A percentile compares a stretch with the other conserved stretches of the same genome.
Evolutionary conservation across 345 rosid genomes (phyloP).

Genomic region (Eucalyptus erythrocorys): DNA sequence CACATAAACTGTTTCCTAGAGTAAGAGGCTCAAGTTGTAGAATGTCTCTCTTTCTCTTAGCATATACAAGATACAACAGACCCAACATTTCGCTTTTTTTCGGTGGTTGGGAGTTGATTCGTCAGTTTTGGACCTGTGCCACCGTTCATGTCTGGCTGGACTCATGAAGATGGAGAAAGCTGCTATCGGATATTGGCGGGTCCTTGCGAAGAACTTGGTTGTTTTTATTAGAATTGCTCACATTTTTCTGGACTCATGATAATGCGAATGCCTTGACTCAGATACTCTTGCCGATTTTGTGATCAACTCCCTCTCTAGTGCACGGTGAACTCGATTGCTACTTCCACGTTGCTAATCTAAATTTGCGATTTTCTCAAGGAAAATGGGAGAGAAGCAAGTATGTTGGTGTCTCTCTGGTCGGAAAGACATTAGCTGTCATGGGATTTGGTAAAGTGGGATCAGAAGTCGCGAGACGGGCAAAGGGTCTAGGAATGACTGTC

Average conservation of each 20-base stretch:
- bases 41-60: not conserved
- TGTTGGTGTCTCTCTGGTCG: slow-evolving; percentile 72
- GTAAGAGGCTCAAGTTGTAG: not conserved
- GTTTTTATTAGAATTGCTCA: not conserved
- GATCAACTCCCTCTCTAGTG: not conserved
- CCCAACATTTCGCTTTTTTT: not conserved
- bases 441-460: slow-evolving; percentile 91
- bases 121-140: not conserved
- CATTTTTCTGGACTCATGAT: not conserved
- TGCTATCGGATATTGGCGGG: not conserved
- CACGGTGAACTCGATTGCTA: not conserved
- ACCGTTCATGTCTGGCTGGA: not conserved
- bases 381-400: slow-evolving; percentile 79
- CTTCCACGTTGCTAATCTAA: not conserved
- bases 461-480: slow-evolving; percentile 79
- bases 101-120: not conserved
- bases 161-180: not conserved
- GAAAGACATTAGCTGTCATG: slow-evolving; percentile 74
- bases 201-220: not conserved
- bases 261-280: not conserved
- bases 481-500: slow-evolving; percentile 80
- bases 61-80: not conserved
- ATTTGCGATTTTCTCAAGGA: slow-evolving; percentile 18
- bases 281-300: not conserved
- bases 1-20: not conserved